These are phyloP conservation scores for Amanita subjunquillea DNA, from an alignment of 768 basidiomycete genomes.

Conservation along the genomic window DNA sequence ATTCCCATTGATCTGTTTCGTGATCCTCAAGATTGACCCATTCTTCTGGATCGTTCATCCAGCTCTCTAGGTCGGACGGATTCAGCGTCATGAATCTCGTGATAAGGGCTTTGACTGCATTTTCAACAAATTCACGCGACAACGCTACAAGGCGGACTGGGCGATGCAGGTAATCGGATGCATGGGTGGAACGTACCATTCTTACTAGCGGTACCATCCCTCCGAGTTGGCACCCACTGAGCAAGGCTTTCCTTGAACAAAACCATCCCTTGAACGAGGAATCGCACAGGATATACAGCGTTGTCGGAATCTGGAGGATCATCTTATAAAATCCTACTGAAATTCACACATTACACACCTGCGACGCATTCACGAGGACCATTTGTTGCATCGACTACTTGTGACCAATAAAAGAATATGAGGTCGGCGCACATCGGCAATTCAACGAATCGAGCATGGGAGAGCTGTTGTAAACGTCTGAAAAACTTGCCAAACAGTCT, in stretches of 20 bases:
- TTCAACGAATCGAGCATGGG: slow-evolving; percentile 44
- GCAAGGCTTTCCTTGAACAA: slow-evolving; percentile 76
- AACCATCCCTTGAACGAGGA: slow-evolving; percentile 78
- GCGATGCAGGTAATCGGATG: not conserved
- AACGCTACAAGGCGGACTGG: slow-evolving; percentile 32
- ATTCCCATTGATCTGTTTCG: slow-evolving; percentile 90
- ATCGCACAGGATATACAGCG: slow-evolving; percentile 66
- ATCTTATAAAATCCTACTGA: not conserved
- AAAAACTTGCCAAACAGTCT: slow-evolving; percentile 74
- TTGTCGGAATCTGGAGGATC: slow-evolving; percentile 42
- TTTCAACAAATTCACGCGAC: slow-evolving; percentile 60
- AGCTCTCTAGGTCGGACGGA: slow-evolving; percentile 68
- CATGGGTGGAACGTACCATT: slow-evolving; percentile 31
- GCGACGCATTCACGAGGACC: slow-evolving; percentile 40
- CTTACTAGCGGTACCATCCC: slow-evolving; percentile 48
- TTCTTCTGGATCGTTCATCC: slow-evolving; percentile 88
- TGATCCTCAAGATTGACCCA: slow-evolving; percentile 88
- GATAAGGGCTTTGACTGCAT: slow-evolving; percentile 67
- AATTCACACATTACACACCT: slow-evolving; percentile 29
- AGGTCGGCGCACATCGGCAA: slow-evolving; percentile 57
- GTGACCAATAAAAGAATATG: slow-evolving; percentile 74
- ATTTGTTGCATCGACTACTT: slow-evolving; percentile 62
- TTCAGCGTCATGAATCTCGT: slow-evolving; percentile 81
- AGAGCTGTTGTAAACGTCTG: slow-evolving; percentile 60
- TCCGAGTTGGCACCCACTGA: slow-evolving; percentile 62